Evolutionary conservation across 2,329 filamentous ascomycete genomes (phyloP), one percentile per base, ranked within the genome.

Genomic region (Aspergillus calidoustus): DNA sequence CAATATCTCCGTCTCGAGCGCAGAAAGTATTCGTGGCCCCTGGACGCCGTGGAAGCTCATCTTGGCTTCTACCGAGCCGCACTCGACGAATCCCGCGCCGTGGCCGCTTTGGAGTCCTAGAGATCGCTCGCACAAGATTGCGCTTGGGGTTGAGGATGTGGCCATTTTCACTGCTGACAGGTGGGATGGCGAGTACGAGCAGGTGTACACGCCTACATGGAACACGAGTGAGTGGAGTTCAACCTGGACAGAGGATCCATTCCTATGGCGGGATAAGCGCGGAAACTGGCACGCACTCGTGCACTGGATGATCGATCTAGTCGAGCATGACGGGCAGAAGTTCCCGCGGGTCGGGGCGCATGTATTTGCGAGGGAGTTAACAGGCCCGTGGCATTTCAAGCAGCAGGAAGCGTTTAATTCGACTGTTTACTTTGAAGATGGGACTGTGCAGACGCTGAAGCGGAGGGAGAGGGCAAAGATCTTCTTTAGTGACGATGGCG

Each of bases 401-500:
- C 54, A 66, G 22, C 59, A 71, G 3, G 71, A 72, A 30, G 66
- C 72, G 23, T 76, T 72, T 56, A 75, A 63, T 43, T 68, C 67
- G 1, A 64, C 64, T 6, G 62, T 68, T 3, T 19, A 51, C 2
- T 81, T 79, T 54, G 77, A 76, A 0, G 82, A 84, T 64, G 81
- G 82, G 0, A 71, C 71, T 0, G 69, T 62, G 25, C 71, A 74
- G 48, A 71, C 75, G 4, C 81, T 78, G 41, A 79, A 80, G 54
- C 73, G 82, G 2, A 68, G 82, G 13, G 82, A 84, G 64, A 70
- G 82, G 2, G 81, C 82, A 0, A 82, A 83, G 72, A 52, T 84
- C 5, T 82, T 79, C 55, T 83, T 84, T 19, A 82, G 80, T 59
- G 70, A 76, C 1, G 81, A 84, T 60, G 78, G 78, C 0, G 59